Evolutionary conservation across 495 filamentous ascomycete species (phyloP), one percentile per base, ranked within the genome.

Genomic region (Lophiostoma macrostomum): DNA sequence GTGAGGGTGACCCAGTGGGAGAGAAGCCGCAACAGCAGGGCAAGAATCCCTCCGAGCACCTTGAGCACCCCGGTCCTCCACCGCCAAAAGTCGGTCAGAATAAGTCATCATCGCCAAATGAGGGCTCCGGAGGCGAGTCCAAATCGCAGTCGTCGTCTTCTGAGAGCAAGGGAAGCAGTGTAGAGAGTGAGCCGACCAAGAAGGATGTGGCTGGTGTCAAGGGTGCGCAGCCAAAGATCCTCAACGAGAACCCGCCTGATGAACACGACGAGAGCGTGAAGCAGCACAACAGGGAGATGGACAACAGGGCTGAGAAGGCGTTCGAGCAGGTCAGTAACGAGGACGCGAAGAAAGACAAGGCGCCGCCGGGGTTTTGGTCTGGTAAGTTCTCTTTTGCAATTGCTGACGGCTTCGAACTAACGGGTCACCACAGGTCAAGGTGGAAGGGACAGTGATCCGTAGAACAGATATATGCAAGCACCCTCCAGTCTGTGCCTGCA

Each of bases 281-380:
- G 68, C 69, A 82, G 55, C 73, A 87, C 20, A 78, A 82, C 59
- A 58, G 75, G 28, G 84, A 86, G 67, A 81, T 87, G 52, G 79
- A 84, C 47, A 64, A 53, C 20, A 53, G 67, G 71, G 40, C 66
- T 83, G 59, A 71, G 75, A 45, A 67, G 75, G 20, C 68, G 49
- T 19, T 62, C 37, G 59, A 63, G 37, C 58, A 63, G 63, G 50
- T 49, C 20, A 47, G 28, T 5, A 47, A 66, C 36, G 50, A 52
- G 37, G 46, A 64, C 23, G 55, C 34, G 24, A 45, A 64, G 57
- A 63, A 70, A 38, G 64, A 68, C 20, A 69, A 67, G 64, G 69
- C 64, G 5, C 37, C 41, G 8, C 23, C 41, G 10, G 12, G 24
- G 5, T 45, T 7, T 24, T 45, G 41, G 41, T 12, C 4, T 10